phyloP scores from a whole-genome alignment of 78 protist species.

The Anaeramoeba flamelloides region DNA sequence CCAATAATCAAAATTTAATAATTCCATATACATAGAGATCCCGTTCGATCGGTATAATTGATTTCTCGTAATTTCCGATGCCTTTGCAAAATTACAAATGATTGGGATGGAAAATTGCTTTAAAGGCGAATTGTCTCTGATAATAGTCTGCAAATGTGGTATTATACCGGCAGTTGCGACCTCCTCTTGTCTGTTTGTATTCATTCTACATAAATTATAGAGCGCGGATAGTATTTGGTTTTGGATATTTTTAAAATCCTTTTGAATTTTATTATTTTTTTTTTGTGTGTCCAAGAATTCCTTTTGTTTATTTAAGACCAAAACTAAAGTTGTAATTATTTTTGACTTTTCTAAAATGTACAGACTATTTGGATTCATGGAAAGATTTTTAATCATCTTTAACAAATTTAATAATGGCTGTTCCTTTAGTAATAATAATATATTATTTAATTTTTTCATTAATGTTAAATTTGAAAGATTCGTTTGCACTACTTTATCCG shows the following conservation, averaged over 20 bases:
- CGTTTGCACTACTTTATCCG: constrained; percentile 49
- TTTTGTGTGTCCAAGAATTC: not conserved
- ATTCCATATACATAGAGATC: too few species aligned
- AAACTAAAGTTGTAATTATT: constrained; percentile 29
- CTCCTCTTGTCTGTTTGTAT: constrained; percentile 55
- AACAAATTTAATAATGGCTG: too few species aligned
- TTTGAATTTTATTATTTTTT: too few species aligned
- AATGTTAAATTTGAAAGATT: constrained; percentile 30
- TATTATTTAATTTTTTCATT: too few species aligned
- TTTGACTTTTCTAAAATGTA: constrained; percentile 38
- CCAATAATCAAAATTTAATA: too few species aligned
- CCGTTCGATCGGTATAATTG: too few species aligned
- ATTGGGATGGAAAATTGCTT: constrained; percentile 56
- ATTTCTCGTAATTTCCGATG: constrained; percentile 37
- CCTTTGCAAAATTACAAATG: constrained; percentile 57
- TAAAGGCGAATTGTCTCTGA: constrained; percentile 41
- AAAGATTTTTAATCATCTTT: constrained; percentile 31
- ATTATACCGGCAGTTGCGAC: constrained; percentile 57
- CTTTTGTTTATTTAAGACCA: constrained; percentile 8
- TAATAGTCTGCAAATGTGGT: constrained; percentile 37
- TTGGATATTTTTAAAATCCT: constrained; percentile 31
- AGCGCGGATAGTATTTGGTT: constrained; percentile 48
- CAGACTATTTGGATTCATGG: constrained; percentile 43
- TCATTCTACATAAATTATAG: constrained; percentile 57
- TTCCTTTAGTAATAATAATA: too few species aligned